Percentiles rank a stretch among this genome's conserved stretches.
phyloP scores from a whole-genome alignment of 208 protist genomes.

The Crithidia sp. region DNA sequence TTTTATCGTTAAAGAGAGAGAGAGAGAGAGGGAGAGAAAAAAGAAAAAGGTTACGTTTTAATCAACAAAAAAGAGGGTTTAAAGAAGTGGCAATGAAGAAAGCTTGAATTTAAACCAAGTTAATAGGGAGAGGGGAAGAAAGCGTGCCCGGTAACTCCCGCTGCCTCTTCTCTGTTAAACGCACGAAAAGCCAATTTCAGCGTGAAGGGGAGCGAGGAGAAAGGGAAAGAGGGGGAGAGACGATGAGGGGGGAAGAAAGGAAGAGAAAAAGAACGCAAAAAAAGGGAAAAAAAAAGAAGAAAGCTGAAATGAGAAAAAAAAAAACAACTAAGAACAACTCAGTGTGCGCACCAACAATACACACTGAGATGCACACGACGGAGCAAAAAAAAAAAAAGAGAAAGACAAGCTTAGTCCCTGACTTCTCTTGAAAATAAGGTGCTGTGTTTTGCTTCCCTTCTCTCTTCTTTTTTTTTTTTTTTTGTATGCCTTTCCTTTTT shows the following conservation, averaged over 20 bases:
- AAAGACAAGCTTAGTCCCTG: too few species aligned
- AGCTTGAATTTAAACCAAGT: too few species aligned
- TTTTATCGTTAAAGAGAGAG: neutral
- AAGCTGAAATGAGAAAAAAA: constrained; percentile 17
- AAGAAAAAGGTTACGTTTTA: neutral
- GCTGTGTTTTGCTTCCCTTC: too few species aligned
- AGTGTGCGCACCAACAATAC: neutral
- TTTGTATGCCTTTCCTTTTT: neutral
- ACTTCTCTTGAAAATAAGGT: too few species aligned
- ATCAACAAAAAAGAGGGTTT: neutral
- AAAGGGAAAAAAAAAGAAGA: constrained; percentile 26
- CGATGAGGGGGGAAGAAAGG: neutral
- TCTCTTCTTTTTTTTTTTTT: neutral
- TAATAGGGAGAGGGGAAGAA: too few species aligned
- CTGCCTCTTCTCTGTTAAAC: too few species aligned
- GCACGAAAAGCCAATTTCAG: too few species aligned
- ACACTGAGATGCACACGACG: neutral
- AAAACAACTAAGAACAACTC: neutral
- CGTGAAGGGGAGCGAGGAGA: neutral
- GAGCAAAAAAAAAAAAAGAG: constrained; percentile 11
- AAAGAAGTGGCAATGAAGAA: too few species aligned
- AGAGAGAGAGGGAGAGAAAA: constrained; percentile 4
- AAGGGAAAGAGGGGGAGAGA: neutral
- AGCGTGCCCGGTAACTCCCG: too few species aligned
- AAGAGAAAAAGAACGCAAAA: constrained; percentile 2